Base-by-base conservation (phyloP, 1,139 yeast species). In the Saccharomycopsis hybrid region DNA sequence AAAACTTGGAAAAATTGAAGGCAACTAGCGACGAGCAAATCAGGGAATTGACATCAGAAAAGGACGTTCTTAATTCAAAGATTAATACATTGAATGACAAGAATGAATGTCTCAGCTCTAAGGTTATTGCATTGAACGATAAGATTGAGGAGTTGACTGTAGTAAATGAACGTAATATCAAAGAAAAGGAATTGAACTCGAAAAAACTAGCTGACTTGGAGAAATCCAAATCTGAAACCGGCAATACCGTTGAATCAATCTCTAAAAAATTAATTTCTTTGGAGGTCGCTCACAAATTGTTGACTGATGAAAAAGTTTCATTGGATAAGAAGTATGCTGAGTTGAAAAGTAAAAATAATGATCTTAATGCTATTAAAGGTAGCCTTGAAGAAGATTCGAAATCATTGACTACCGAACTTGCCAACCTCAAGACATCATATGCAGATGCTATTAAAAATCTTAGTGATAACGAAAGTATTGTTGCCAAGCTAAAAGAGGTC, bases 201-300 rank as follows among this genome's bases (percentile, higher is more conserved):
- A 24, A 52, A 36, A 50, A 50, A 24, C 13, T 50, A 18, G 36
- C 41, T 13, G 51, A 50, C n/a, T 52, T 52, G 48, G 55, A 52
- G 36, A 47, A 46, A 25, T 46, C 48, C 3, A 35, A 48, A 18
- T 37, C 47, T 13, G 46, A 48, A 33, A 49, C 55, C n/a, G 55
- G 49, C n/a, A 43, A 47, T 36, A 50, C 51, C 5, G 48, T 50
- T 27, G 55, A 52, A 41, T 29, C 43, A 4, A 30, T 47, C 11
- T 18, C 49, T 30, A 49, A 50, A 40, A 50, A 52, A 25, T 39
- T 50, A 3, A 28, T 45, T 25, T 51, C 36, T 18, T 43, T 52
- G n/a, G 54, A 52, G 37, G 52, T 45, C n/a, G 37, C 51, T 25
- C 46, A 52, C 37, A 43, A 46, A 13, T 47, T 52, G 42, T 41